Evolutionary conservation across 352 stramenopile genomes (phyloP).

Genomic region (Phytophthora sojae): DNA sequence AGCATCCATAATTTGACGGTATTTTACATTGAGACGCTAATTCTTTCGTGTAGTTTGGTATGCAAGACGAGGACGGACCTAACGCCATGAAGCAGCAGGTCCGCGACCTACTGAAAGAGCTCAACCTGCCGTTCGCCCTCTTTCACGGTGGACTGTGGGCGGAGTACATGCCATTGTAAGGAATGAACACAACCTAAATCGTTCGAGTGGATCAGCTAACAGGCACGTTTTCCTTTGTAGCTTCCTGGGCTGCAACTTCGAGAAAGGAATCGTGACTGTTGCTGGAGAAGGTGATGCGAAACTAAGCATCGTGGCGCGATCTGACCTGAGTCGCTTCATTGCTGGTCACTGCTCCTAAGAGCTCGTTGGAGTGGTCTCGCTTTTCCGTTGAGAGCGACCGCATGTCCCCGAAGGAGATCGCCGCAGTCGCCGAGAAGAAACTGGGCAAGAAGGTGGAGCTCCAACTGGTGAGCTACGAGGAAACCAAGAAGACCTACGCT

Average conservation of each 20-base stretch:
- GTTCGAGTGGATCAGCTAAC: not conserved
- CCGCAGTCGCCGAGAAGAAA: conserved; percentile 34
- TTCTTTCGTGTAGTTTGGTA: conserved; percentile 14
- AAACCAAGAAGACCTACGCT: conserved; percentile 36
- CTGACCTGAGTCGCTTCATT: conserved; percentile 33
- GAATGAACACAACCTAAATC: too few relatives aligned
- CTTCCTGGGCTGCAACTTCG: conserved; percentile 30
- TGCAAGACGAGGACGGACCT: conserved; percentile 16
- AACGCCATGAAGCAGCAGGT: conserved; percentile 33
- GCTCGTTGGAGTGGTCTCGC: conserved; percentile 18
- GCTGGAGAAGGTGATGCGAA: conserved; percentile 28
- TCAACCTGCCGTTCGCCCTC: conserved; percentile 34
- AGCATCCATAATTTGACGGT: not conserved
- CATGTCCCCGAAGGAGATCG: conserved; percentile 31
- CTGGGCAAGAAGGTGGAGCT: conserved; percentile 40
- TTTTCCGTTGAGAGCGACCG: conserved; percentile 34
- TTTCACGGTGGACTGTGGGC: conserved; percentile 36
- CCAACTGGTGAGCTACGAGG: conserved; percentile 22
- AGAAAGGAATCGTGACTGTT: conserved; percentile 25
- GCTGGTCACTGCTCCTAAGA: conserved; percentile 22
- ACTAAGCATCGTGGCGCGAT: conserved; percentile 29
- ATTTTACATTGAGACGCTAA: not conserved
- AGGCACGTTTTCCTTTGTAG: not conserved
- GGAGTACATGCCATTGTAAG: conserved; percentile 18
- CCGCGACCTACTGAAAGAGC: conserved; percentile 27